Evolutionary conservation across 257 asterid genomes (phyloP).

Genomic region (Jacaranda mimosifolia): DNA sequence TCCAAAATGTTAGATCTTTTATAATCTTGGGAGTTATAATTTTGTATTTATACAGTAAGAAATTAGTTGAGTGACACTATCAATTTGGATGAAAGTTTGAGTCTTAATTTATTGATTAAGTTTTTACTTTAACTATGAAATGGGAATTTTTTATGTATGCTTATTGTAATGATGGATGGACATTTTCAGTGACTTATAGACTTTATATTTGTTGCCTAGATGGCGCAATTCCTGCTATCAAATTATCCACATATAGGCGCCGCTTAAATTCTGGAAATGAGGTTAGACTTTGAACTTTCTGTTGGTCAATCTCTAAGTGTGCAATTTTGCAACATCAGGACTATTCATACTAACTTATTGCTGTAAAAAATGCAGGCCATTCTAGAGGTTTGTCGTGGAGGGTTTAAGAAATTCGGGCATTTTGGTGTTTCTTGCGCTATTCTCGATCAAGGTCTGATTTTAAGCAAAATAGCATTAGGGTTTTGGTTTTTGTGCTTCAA

Average conservation of each 20-base stretch:
- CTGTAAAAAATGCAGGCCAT: conserved; percentile 52
- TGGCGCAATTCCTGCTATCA: conserved; percentile 91
- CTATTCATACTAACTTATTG: conserved; percentile 27
- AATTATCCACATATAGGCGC: conserved; percentile 78
- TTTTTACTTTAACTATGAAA: neutral
- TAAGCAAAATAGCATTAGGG: neutral
- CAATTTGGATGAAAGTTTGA: neutral
- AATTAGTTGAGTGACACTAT: neutral
- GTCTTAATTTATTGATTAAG: neutral
- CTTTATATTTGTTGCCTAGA: conserved; percentile 53
- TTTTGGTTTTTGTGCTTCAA: neutral
- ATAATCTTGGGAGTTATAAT: neutral
- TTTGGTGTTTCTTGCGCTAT: neutral
- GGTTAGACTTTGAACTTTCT: conserved; percentile 46
- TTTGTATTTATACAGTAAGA: neutral
- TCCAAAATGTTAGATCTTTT: neutral
- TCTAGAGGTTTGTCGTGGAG: conserved; percentile 34
- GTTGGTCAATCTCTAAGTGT: conserved; percentile 2
- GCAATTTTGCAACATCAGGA: conserved; percentile 13
- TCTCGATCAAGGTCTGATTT: neutral
- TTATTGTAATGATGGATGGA: neutral
- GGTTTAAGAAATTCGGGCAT: conserved; percentile 1
- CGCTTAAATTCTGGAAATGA: conserved; percentile 74
- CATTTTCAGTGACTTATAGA: conserved; percentile 23
- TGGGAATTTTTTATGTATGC: neutral